Evolutionary conservation across 345 rosid genomes (phyloP), one percentile per base, ranked within the genome.

Genomic region (Theobroma cacao): DNA sequence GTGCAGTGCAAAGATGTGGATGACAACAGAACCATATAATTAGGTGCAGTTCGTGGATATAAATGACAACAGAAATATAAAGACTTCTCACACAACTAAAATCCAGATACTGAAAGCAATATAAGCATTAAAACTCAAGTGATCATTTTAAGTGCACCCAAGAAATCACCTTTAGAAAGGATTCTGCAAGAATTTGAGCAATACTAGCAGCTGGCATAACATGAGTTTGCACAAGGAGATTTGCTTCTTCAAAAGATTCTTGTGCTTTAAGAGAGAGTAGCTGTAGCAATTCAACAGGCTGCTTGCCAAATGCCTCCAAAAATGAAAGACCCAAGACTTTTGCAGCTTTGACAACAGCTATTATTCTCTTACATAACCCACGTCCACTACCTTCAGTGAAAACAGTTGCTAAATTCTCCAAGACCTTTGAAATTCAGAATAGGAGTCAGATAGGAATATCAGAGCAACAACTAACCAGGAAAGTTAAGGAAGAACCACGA

Each of bases 181-280:
- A 94, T 84, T 94, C 98, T 15, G 99, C 98, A 73, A 96, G 99
- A 87, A 96, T 94, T 80, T 90, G 97, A 67, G 99, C 98, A 78
- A 94, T 86, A 82, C 89, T 88, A 79, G 97, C 86, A 83, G 97
- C 93, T 8, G 94, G 87, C 94, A 96, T 87, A 75, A 91, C 84
- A 85, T 94, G 95, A 47, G 94, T 91, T 78, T 90, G 97, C 80
- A 91, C 98, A 83, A 94, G 84, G 65, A 90, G 91, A 79, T 82
- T 77, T 70, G 99, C 98, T 86, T 92, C 98, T 71, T 96, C 97
- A 88, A 91, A 90, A 52, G 99, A 94, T 72, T 96, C 99, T 78
- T 94, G 99, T 76, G 98, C 99, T 89, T 96, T 96, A 79, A 94
- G 98, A 75, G 98, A 92, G 79, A 94, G 98, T 79, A 96, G 90